phyloP scores from a whole-genome alignment of 1,139 yeast genomes.

The Blastobotrys persicus region DNA sequence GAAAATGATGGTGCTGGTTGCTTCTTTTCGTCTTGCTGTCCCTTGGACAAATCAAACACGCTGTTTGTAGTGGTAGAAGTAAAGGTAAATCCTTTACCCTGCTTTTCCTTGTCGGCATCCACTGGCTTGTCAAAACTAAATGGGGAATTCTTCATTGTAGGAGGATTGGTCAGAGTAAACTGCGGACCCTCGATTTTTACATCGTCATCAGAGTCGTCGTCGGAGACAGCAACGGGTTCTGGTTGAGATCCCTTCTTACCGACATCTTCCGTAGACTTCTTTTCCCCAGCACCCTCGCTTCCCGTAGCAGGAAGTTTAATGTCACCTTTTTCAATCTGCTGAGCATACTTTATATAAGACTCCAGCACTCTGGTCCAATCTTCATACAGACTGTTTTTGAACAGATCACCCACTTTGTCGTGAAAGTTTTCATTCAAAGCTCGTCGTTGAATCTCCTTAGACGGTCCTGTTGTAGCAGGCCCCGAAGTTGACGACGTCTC shows the following conservation, averaged over 20 bases:
- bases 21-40: slow-evolving; percentile 4
- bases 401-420: slow-evolving; percentile 47
- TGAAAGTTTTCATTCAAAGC: slow-evolving; percentile 71
- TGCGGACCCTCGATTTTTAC: slow-evolving; percentile 25
- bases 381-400: slow-evolving; percentile 49
- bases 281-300: not conserved
- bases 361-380: slow-evolving; percentile 57
- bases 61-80: slow-evolving; percentile 11
- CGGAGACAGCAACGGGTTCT: slow-evolving; percentile 2
- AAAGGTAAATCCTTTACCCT: slow-evolving; percentile 17
- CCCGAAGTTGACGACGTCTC: no score
- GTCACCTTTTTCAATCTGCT: slow-evolving; percentile 38
- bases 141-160: slow-evolving; percentile 25
- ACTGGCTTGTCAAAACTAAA: slow-evolving; percentile 18
- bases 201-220: slow-evolving; percentile 26
- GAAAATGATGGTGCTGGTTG: slow-evolving; percentile 11
- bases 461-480: not conserved
- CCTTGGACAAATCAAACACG: slow-evolving; percentile 17
- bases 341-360: slow-evolving; percentile 59
- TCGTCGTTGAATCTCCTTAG: slow-evolving; percentile 23
- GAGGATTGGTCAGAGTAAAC: slow-evolving; percentile 23
- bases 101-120: slow-evolving; percentile 14
- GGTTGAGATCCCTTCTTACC: not conserved
- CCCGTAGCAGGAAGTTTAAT: slow-evolving; percentile 3
- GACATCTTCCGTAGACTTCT: not conserved